Evolutionary conservation across 371 early-diverging fungal species (phyloP), one percentile per base, ranked within the genome.

Genomic region (Dichotomocladium elegans): DNA sequence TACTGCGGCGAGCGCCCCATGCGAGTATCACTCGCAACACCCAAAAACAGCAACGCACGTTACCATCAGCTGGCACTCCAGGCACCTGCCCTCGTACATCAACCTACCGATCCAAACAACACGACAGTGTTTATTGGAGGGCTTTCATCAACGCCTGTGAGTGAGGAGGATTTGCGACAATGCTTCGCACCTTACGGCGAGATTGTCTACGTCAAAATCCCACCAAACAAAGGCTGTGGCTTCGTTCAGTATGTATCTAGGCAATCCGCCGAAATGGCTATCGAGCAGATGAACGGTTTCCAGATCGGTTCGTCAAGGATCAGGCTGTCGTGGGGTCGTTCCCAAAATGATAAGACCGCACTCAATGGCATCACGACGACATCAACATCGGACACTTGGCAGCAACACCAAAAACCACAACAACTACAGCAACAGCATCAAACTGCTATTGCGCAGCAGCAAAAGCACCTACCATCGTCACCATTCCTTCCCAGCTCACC

Each of bases 81-180:
- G 44, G 68, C 69, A 41, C 72, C 73, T 26, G 74, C 70, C 47
- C 64, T 58, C 46, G 74, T 62, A 50, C 68, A 71, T 28, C 74
- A 77, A 40, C 81, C 72, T 11, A 75, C 74, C 41, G 71, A 71
- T 59, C 56, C 56, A 7, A 47, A 29, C 28, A 92, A 93, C 66
- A 94, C 94, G 2, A 94, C 96, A 0, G 91, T 96, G 19, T 96
- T 94, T 75, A 91, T 94, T 4, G 96, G 95, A 6, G 94, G 94
- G 3, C 71, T 96, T 27, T 78, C 72, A 8, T 83, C 81, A 27
- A 67, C 82, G 11, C 75, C 81, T 28, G 82, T 88, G n/a, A 74
- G 78, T 21, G 94, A 94, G 56, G 91, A 92, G 25, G 94, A 96
- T 51, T 71, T 95, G 51, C 64, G 81, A 22, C 64, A 77, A 9